Base-by-base conservation (phyloP, 1,284 basidiomycete genomes). In the Volvariella surrecta region DNA sequence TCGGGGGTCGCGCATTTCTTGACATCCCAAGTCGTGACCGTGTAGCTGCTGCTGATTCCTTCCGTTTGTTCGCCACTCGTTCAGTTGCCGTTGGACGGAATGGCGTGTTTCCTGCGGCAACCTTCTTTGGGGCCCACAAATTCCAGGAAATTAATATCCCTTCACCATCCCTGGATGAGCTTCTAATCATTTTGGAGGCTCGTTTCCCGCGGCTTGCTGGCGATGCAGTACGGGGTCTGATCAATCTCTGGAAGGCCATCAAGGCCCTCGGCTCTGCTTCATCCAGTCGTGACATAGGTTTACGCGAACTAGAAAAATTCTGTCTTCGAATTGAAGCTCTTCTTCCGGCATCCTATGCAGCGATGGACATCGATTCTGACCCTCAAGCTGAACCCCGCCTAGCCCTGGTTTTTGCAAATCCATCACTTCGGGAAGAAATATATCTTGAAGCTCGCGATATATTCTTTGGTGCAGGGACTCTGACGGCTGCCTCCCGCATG, bases 391-490 rank as follows among this genome's bases (percentile, higher is more conserved):
- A 52, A 7, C 43, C 55, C 1, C 34, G 58, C 3, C 45, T 47
- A 2, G 50, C 54, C 3, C 62, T 73, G 16, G 52, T 81, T 8
- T 80, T 90, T 52, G 68, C 80, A n/a, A 90, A 93, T 58, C 79
- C 85, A 3, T 65, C 76, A 0, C 59, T 93, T 8, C 82, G 94
- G 45, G 95, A 99, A 58, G 89, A 95, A 45, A 81, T 96, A 18
- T 93, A 88, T 54, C 70, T 94, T 35, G 90, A 96, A 58, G 90
- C 89, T 0, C 75, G 85, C 19, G 96, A 99, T 59, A 79, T 96
- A 19, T 98, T 99, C 64, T 87, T 98, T 49, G 92, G 90, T 17
- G 72, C 75, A 19, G 79, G 80, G 37, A 58, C 68, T 22, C 65
- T 73, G 31, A 82, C 76, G 2, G 54, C 71, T 1, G 61, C 76